Conservation (phyloP, 768 basidiomycete genomes). For the Serpula lacrymans region DNA sequence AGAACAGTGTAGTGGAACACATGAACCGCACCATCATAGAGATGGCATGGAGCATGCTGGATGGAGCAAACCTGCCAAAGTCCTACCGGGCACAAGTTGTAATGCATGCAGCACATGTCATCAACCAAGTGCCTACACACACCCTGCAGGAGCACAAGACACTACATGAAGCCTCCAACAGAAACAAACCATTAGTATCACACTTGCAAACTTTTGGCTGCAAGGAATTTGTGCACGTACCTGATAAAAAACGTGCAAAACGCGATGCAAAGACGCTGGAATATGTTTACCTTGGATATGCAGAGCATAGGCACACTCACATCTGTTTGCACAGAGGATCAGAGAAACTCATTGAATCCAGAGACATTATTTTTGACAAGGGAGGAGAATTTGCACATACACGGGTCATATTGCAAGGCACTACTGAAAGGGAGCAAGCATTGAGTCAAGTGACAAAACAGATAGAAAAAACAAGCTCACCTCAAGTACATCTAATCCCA, state of each 20-base stretch:
- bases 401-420: too few species aligned
- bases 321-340: too few species aligned
- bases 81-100: constrained; percentile 6
- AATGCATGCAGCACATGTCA: not conserved
- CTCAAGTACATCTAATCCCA: too few species aligned
- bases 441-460: too few species aligned
- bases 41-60: not conserved
- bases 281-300: too few species aligned
- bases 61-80: constrained; percentile 1
- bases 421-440: too few species aligned
- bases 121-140: not conserved
- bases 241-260: constrained; percentile 16
- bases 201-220: constrained; percentile 20
- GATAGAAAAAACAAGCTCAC: too few species aligned
- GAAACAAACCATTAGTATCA: constrained; percentile 18
- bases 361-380: too few species aligned
- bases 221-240: constrained; percentile 22
- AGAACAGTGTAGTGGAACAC: constrained; percentile 1
- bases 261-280: too few species aligned
- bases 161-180: constrained; percentile 19
- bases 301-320: too few species aligned
- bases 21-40: constrained; percentile 5
- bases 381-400: too few species aligned
- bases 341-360: too few species aligned
- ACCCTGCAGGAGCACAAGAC: constrained; percentile 12